Evolutionary conservation across 805 yeast genomes (phyloP).

Genomic region (Starmerella floris): DNA sequence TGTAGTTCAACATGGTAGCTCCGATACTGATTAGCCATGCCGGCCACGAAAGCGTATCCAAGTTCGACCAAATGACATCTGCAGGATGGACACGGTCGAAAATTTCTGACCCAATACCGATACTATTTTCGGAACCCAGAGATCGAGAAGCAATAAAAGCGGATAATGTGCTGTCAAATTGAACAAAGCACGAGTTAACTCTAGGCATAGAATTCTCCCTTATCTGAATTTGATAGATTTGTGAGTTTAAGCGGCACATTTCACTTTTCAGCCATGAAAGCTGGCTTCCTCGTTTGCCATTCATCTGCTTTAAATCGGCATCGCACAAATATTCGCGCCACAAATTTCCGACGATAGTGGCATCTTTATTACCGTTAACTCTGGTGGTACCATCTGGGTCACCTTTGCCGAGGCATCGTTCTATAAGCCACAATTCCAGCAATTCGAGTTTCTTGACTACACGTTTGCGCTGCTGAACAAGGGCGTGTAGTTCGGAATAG

Average conservation of each 20-base stretch:
- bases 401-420: slow-evolving; percentile 20
- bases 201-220: slow-evolving; percentile 29
- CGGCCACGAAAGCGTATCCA: slow-evolving; percentile 32
- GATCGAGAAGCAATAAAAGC: slow-evolving; percentile 49
- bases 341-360: slow-evolving; percentile 15
- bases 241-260: slow-evolving; percentile 48
- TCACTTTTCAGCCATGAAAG: slow-evolving; percentile 52
- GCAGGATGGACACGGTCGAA: slow-evolving; percentile 42
- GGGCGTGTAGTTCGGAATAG: slow-evolving; percentile 29
- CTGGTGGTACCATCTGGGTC: background rate
- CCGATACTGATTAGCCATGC: slow-evolving; percentile 29
- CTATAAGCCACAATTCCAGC: slow-evolving; percentile 31
- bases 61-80: slow-evolving; percentile 62
- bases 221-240: slow-evolving; percentile 43
- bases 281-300: slow-evolving; percentile 5
- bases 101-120: slow-evolving; percentile 8
- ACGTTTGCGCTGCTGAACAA: slow-evolving; percentile 25
- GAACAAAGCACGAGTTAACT: slow-evolving; percentile 37
- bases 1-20: slow-evolving; percentile 36
- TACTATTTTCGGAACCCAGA: slow-evolving; percentile 7
- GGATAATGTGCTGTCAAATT: slow-evolving; percentile 42
- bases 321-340: slow-evolving; percentile 38
- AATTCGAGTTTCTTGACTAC: slow-evolving; percentile 31
- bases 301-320: slow-evolving; percentile 32
- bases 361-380: slow-evolving; percentile 7